A percentile compares a stretch with the other conserved stretches of the same genome.
phyloP scores from a whole-genome alignment of 208 protist genomes.

The Trichomonas vaginalis region DNA sequence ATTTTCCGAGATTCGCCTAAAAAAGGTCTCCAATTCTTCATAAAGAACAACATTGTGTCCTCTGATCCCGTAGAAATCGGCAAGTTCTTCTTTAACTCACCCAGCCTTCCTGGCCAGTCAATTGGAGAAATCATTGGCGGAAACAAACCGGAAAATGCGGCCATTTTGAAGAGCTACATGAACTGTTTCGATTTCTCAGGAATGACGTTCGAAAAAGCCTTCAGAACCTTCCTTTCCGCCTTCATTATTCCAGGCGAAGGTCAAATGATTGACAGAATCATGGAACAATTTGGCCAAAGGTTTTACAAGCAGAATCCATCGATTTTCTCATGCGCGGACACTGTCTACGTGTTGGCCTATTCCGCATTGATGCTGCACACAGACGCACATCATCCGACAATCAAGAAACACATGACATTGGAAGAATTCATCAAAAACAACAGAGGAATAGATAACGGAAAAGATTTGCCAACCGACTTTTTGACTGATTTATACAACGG shows the following conservation, averaged over 20 bases:
- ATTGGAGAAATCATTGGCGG: neutral
- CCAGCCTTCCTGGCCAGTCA: neutral
- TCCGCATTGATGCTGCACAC: constrained; percentile 47
- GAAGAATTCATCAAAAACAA: constrained; percentile 35
- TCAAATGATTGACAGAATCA: constrained; percentile 46
- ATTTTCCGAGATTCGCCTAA: neutral
- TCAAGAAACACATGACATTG: constrained; percentile 37
- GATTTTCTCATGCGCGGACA: constrained; percentile 28
- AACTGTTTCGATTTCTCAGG: neutral
- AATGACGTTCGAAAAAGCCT: constrained; percentile 17
- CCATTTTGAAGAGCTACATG: neutral
- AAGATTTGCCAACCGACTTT: constrained; percentile 21
- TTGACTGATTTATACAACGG: neutral
- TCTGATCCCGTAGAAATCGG: neutral
- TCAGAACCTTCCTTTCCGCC: constrained; percentile 17
- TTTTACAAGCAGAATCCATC: constrained; percentile 30
- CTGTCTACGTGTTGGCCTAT: constrained; percentile 40
- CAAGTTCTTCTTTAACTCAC: neutral
- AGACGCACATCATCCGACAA: constrained; percentile 32
- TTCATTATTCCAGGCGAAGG: constrained; percentile 41
- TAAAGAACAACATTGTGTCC: neutral
- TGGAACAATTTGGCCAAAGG: constrained; percentile 37
- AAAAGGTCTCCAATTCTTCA: neutral
- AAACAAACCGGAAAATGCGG: neutral
- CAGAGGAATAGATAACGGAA: constrained; percentile 29